phyloP scores from a whole-genome alignment of 257 asterid genomes.

The Solanum gracilifrons region DNA sequence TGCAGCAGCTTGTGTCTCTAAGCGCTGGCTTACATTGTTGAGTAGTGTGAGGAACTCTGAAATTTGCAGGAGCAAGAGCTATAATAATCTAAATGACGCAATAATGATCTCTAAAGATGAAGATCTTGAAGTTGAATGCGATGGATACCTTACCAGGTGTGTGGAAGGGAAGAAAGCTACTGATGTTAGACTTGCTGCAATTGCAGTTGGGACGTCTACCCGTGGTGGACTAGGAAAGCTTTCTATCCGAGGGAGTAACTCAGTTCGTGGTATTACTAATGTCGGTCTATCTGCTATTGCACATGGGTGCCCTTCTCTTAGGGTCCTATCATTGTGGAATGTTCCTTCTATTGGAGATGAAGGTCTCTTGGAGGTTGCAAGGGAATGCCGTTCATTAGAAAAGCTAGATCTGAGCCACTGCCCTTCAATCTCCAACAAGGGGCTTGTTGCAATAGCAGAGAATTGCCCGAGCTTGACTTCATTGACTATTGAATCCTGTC shows the following conservation, averaged over 20 bases:
- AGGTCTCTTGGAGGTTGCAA: conserved; percentile 5
- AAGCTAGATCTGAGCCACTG: conserved; percentile 10
- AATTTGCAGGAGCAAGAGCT: conserved; percentile 27
- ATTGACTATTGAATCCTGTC: conserved; percentile 2
- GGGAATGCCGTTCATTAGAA: conserved; percentile 4
- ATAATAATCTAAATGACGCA: neutral
- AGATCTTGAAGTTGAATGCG: neutral
- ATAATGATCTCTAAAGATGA: neutral
- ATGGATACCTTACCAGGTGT: conserved; percentile 11
- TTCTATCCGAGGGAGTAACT: conserved; percentile 2
- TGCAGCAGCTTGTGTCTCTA: conserved; percentile 73
- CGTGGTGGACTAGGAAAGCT: conserved; percentile 15
- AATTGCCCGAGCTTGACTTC: conserved; percentile 7
- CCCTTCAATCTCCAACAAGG: conserved; percentile 2
- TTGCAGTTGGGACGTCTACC: conserved; percentile 10
- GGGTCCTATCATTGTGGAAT: conserved; percentile 12
- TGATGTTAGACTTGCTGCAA: conserved; percentile 6
- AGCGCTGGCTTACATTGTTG: conserved; percentile 70
- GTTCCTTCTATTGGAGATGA: conserved; percentile 6
- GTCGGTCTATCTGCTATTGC: conserved; percentile 3
- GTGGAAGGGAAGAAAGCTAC: conserved; percentile 12
- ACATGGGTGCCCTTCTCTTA: conserved; percentile 13
- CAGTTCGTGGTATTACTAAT: neutral
- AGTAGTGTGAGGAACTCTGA: conserved; percentile 53
- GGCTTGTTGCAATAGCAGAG: conserved; percentile 4